Percentiles rank a stretch among this genome's conserved stretches.
Conservation (phyloP, 169 alveolate genomes). For the Neospora caninum region DNA sequence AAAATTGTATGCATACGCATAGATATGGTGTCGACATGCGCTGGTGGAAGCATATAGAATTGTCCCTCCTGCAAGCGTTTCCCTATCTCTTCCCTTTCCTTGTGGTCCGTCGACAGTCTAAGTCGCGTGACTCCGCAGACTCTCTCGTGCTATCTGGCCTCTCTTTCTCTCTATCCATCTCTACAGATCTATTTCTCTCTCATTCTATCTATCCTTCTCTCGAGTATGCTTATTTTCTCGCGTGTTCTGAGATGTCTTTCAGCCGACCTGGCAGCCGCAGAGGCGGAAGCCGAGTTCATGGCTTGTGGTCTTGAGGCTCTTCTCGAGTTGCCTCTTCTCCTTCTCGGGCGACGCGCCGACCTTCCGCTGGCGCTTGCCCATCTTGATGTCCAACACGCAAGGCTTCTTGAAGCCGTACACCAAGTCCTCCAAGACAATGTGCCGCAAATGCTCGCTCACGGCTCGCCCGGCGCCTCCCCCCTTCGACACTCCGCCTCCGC, state of each 20-base stretch:
- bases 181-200: no score
- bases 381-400: constrained; percentile 78
- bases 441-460: constrained; percentile 55
- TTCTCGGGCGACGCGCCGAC: constrained; percentile 75
- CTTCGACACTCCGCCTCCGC: not conserved
- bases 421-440: constrained; percentile 76
- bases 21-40: not conserved
- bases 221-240: no score
- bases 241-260: not conserved
- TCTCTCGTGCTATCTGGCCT: no score
- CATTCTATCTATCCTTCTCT: not conserved
- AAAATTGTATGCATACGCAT: not conserved
- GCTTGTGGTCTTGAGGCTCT: constrained; percentile 76
- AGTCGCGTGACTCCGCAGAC: no score
- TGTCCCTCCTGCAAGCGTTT: no score
- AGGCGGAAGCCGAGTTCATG: constrained; percentile 78
- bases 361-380: constrained; percentile 78
- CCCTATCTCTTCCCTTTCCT: no score
- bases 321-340: constrained; percentile 75
- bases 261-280: constrained; percentile 72
- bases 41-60: no score
- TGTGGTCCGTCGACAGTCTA: no score
- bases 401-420: constrained; percentile 75
- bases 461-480: not conserved
- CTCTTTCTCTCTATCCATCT: no score